Conservation (phyloP, 108 stramenopile species). For the Pelagomonas calceolata region DNA sequence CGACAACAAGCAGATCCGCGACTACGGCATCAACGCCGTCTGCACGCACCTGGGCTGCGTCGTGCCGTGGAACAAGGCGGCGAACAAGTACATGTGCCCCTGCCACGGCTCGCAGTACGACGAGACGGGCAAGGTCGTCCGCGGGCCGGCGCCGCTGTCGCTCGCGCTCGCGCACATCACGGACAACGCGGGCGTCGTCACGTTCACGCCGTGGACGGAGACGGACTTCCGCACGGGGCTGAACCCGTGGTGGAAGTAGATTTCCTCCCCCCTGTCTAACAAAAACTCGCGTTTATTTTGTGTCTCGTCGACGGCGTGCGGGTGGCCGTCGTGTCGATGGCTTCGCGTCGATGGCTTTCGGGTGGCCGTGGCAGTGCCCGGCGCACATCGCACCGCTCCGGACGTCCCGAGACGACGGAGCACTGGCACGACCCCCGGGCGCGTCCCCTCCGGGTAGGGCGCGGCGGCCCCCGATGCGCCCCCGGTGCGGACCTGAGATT, state of each 20-base stretch:
- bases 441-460: no score
- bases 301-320: no score
- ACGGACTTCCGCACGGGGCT: slow-evolving; percentile 88
- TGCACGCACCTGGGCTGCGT: slow-evolving; percentile 98
- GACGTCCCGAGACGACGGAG: no score
- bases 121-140: slow-evolving; percentile 78
- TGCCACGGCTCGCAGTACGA: slow-evolving; percentile 98
- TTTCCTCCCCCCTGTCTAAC: no score
- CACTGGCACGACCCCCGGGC: no score
- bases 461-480: no score
- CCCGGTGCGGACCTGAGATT: no score
- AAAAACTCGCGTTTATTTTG: no score
- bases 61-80: slow-evolving; percentile 91
- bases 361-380: no score
- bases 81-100: slow-evolving; percentile 98
- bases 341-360: no score
- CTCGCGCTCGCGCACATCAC: slow-evolving; percentile 76
- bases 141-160: slow-evolving; percentile 92
- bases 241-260: slow-evolving; percentile 88
- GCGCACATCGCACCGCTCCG: no score
- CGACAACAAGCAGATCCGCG: slow-evolving; percentile 60
- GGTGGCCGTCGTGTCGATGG: no score
- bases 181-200: slow-evolving; percentile 64
- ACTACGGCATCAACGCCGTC: slow-evolving; percentile 53
- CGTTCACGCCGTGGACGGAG: slow-evolving; percentile 86